A percentile compares a stretch with the other conserved stretches of the same genome.
Conservation (phyloP, 1,139 yeast genomes). For the Suhomyces atakaporum region DNA sequence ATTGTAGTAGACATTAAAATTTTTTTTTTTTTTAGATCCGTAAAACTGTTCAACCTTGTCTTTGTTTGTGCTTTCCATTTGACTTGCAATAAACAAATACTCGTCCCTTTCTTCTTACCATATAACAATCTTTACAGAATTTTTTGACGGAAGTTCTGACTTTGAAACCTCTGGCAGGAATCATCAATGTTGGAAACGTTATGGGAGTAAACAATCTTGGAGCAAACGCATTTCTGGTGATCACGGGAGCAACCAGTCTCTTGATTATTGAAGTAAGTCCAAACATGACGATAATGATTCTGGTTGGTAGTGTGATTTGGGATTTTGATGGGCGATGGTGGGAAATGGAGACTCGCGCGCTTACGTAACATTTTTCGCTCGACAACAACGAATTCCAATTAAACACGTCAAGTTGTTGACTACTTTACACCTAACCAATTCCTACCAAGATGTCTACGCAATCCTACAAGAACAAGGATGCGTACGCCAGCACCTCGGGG, state of each 20-base stretch:
- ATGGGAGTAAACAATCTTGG: constrained; percentile 17
- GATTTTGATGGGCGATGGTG: background rate
- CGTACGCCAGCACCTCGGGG: constrained; percentile 49
- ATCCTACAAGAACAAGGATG: constrained; percentile 83
- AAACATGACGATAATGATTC: constrained; percentile 15
- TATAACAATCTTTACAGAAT: constrained; percentile 87
- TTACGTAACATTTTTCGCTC: constrained; percentile 8
- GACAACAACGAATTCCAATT: constrained; percentile 12
- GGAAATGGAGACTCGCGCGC: constrained; percentile 1
- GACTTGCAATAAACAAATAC: constrained; percentile 91
- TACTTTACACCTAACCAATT: constrained; percentile 4
- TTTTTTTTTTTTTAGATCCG: too few relatives aligned
- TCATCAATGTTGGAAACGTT: constrained; percentile 10
- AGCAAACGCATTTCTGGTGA: constrained; percentile 15
- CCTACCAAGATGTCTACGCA: constrained; percentile 63
- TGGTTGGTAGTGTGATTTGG: constrained; percentile 1
- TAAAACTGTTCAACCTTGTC: constrained; percentile 94
- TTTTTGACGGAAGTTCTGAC: constrained; percentile 81
- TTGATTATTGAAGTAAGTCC: constrained; percentile 21
- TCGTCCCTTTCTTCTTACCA: constrained; percentile 92
- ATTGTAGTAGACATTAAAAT: too few relatives aligned
- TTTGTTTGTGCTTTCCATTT: constrained; percentile 93
- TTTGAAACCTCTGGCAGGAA: constrained; percentile 29
- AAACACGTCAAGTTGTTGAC: constrained; percentile 11
- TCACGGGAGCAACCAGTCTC: constrained; percentile 18